Evolutionary conservation across 257 asterid species (phyloP), one percentile per base, ranked within the genome.

Genomic region (Osmanthus fragrans): DNA sequence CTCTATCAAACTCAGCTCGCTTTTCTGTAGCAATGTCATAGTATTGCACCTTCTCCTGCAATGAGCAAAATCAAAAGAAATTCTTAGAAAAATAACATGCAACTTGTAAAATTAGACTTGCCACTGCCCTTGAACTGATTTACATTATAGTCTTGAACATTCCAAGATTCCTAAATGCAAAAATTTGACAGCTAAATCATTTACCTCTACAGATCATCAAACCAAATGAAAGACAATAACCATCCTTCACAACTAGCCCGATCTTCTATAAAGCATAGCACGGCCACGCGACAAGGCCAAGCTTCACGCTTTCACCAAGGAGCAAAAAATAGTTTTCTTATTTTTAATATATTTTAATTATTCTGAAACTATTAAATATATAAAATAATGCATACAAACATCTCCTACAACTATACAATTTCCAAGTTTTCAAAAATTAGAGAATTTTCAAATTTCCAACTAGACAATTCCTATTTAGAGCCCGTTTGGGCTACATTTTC

Each of bases 11-110:
- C 84, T 92, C 99, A 36, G 94, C 92, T 79, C 99, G 92, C 81
- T 92, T 94, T 85, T 89, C 90, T 18, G 99, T 92, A 82, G 99
- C 99, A 73, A 90, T 83, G 79, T 94, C 99, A 73, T 91, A 94
- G 85, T 94, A 94, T 4, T 91, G 82, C 71, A 94, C 97, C 82
- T 94, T 92, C 81, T 91, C 97, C 98, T 94, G 73, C 77, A 5
- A 83, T 30, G 56, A 76, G 74, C 47, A 89, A 75, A 25, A 73
- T 27, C 34, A 23, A 25, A 54, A 63, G 42, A 30, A 25, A 74
- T 47, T 21, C 5, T 42, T 15, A 32, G 1, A 54, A 12, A 37
- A 67, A 37, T 11, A 36, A 66, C 29, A n/a, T 37, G 32, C 40
- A 16, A 71, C 32, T 15, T 12, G 21, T 54, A 7, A 18, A 80